Evolutionary conservation across 176 grass and related monocot genomes (phyloP).

Genomic region (Cenchrus fungigraminus): DNA sequence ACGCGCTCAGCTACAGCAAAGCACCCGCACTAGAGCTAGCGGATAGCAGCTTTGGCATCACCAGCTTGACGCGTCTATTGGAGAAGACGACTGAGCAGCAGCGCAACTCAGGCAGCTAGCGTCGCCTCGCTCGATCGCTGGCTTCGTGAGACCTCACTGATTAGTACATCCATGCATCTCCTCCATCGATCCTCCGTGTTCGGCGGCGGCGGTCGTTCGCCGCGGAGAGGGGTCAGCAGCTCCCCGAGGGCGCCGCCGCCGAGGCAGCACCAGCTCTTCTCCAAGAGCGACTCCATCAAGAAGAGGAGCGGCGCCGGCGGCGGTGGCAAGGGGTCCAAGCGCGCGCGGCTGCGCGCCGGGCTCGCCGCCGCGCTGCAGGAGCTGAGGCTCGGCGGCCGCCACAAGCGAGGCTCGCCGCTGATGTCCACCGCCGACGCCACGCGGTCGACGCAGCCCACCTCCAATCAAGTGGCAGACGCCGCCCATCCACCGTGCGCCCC

Average conservation of each 20-base stretch:
- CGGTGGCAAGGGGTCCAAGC: background rate
- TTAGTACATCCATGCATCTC: background rate
- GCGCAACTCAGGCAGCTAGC: too few relatives aligned
- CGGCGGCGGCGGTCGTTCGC: background rate
- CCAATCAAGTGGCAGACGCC: too few relatives aligned
- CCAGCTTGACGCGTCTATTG: too few relatives aligned
- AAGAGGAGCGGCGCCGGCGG: background rate
- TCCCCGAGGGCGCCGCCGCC: background rate
- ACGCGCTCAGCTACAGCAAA: too few relatives aligned
- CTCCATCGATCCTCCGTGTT: background rate
- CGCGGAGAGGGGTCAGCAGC: constrained; percentile 25
- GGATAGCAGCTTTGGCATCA: too few relatives aligned
- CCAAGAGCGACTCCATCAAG: constrained; percentile 43
- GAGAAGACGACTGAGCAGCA: too few relatives aligned
- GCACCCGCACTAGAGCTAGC: too few relatives aligned
- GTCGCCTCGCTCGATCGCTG: too few relatives aligned
- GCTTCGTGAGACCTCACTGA: too few relatives aligned
- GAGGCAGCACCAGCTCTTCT: background rate
- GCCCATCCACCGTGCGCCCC: too few relatives aligned
- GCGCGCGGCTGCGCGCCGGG: constrained; percentile 6
- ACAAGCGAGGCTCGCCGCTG: background rate
- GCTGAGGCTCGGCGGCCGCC: constrained; percentile 18
- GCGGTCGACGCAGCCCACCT: too few relatives aligned
- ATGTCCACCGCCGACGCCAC: too few relatives aligned
- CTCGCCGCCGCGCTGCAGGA: constrained; percentile 45